Evolutionary conservation across 805 yeast genomes (phyloP), one percentile per base, ranked within the genome.

Genomic region (Wickerhamomyces strasburgensis): DNA sequence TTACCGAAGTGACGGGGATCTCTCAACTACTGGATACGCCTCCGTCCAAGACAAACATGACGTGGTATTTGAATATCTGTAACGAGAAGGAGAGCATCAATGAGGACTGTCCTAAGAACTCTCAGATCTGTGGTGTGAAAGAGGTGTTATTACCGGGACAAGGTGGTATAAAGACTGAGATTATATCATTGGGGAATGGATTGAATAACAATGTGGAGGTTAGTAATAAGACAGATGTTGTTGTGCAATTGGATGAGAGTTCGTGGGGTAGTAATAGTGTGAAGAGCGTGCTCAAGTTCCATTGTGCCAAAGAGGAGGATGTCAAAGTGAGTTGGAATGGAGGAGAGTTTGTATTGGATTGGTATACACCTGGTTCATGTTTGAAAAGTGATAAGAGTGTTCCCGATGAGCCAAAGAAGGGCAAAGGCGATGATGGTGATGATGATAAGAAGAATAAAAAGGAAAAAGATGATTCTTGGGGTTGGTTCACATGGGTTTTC

Each of bases 401-500:
- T 42, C 61, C 41, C 7, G 30, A 27, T 13, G 19, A 32, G 14
- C 42, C 52, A 17, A 46, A 49, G 17, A 45, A 54, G 21, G 48
- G 39, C 15, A 50, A 52, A 14, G 51, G 51, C 14, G 47, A 55
- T 23, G 62, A 60, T 19, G 47, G 49, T 25, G 58, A 60, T 24
- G 42, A 28, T 13, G 34, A 37, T 35, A 34, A 40, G 27, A 58
- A 59, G 27, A 31, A 32, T 2, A 26, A 56, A 27, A 44, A 52
- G 16, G 48, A 58, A 13, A 49, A 48, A 3, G 53, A 58, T 34
- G 57, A 57, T 21, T 66, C 77, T 33, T 78, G 90, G 80, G 93
- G 95, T 36, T 75, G 89, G 72, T 75, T 89, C 56, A 75, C 88
- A 3, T 85, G 90, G 80, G 52, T 87, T 8, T 85, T 89, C 54